Evolutionary conservation across 768 basidiomycete genomes (phyloP).

Genomic region (Dioszegia hungarica): DNA sequence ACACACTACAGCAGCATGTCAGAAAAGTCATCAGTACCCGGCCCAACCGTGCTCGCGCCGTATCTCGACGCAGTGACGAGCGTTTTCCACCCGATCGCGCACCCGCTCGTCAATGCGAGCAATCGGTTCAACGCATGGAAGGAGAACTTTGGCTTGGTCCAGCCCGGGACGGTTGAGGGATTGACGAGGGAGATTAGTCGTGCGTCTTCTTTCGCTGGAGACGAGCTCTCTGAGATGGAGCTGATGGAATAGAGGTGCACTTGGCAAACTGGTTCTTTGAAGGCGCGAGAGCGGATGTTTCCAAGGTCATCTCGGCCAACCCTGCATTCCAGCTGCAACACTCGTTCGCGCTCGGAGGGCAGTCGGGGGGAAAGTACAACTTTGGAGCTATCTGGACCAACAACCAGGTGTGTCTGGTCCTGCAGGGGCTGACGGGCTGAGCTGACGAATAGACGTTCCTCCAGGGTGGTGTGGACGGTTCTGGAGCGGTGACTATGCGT

Average conservation of each 20-base stretch:
- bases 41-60: conserved; percentile 37
- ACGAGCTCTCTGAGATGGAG: neutral
- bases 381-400: conserved; percentile 91
- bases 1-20: conserved; percentile 4
- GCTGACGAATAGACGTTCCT: conserved; percentile 64
- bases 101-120: conserved; percentile 64
- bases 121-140: conserved; percentile 76
- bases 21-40: conserved; percentile 21
- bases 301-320: conserved; percentile 83
- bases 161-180: conserved; percentile 90
- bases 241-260: conserved; percentile 65
- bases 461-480: conserved; percentile 90
- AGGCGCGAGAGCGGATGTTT: conserved; percentile 91
- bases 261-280: conserved; percentile 94
- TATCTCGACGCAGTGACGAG: conserved; percentile 43
- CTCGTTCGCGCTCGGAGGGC: conserved; percentile 65
- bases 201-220: conserved; percentile 49
- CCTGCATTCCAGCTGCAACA: conserved; percentile 99
- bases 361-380: conserved; percentile 71
- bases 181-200: conserved; percentile 88
- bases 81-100: conserved; percentile 42
- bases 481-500: conserved; percentile 81
- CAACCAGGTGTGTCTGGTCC: conserved; percentile 57
- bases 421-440: neutral
- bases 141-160: conserved; percentile 70